phyloP scores from a whole-genome alignment of 2,329 filamentous ascomycete genomes.

The Lasiodiplodia theobromae region DNA sequence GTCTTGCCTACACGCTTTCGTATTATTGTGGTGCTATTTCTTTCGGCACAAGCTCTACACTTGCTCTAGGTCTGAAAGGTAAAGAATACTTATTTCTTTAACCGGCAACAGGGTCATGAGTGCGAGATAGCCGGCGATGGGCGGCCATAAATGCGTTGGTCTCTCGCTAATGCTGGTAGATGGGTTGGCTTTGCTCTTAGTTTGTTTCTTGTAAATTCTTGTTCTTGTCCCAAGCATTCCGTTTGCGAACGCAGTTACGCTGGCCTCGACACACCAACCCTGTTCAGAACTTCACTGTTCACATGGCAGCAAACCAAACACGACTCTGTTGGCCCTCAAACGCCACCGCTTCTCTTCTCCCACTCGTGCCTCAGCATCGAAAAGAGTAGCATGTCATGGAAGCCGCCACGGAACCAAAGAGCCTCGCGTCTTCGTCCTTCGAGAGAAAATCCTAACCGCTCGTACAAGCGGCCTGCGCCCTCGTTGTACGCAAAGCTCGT shows the following conservation, averaged over 20 bases:
- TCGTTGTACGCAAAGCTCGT: conserved; percentile 52
- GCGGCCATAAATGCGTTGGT: no score
- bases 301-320: not conserved
- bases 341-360: not conserved
- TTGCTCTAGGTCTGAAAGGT: conserved; percentile 4
- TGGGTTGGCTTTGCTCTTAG: not conserved
- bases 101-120: not conserved
- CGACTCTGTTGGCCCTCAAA: not conserved
- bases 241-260: not conserved
- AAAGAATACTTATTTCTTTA: not conserved
- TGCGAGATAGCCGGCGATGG: not conserved
- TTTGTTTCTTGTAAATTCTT: not conserved
- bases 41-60: conserved; percentile 1
- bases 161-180: not conserved
- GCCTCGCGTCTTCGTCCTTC: conserved; percentile 54
- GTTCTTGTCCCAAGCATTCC: no score
- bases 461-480: conserved; percentile 53
- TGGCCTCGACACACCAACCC: not conserved
- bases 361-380: conserved; percentile 11
- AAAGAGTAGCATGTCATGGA: conserved; percentile 9
- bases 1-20: not conserved
- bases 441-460: conserved; percentile 53
- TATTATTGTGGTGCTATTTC: not conserved
- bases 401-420: conserved; percentile 54
- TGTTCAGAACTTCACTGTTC: not conserved